phyloP scores from a whole-genome alignment of 768 basidiomycete genomes.

The Macrolepiota dolichaula region DNA sequence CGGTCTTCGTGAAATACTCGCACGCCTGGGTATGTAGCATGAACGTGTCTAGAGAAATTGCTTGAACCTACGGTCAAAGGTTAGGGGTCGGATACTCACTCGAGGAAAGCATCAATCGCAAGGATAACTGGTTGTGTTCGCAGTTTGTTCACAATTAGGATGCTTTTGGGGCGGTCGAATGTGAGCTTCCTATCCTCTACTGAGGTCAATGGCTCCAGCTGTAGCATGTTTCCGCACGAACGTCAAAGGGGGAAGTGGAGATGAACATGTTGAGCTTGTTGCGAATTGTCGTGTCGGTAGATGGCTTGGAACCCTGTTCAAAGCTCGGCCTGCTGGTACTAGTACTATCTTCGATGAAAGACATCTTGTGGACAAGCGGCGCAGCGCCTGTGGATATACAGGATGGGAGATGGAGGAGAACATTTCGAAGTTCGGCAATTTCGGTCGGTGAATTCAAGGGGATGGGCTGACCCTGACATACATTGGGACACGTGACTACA shows the following conservation, averaged over 20 bases:
- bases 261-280: background rate
- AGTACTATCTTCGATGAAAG: background rate
- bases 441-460: background rate
- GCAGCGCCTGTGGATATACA: background rate
- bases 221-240: background rate
- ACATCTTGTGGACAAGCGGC: background rate
- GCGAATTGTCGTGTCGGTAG: background rate
- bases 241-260: background rate
- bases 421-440: background rate
- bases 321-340: background rate
- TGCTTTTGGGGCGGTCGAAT: constrained; percentile 48
- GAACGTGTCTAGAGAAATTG: constrained; percentile 45
- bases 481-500: constrained; percentile 4
- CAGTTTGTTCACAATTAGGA: constrained; percentile 79
- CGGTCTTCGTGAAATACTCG: constrained; percentile 67
- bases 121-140: constrained; percentile 74
- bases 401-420: constrained; percentile 1
- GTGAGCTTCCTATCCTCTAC: constrained; percentile 8
- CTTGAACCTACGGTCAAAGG: background rate
- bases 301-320: background rate
- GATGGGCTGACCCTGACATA: background rate
- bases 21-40: constrained; percentile 53
- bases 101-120: constrained; percentile 71
- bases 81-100: constrained; percentile 37
- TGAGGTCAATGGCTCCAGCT: constrained; percentile 2